These are phyloP conservation scores for Ceratocystis harringtonii DNA, from an alignment of 2,329 filamentous ascomycete species.

Conservation along the genomic window DNA sequence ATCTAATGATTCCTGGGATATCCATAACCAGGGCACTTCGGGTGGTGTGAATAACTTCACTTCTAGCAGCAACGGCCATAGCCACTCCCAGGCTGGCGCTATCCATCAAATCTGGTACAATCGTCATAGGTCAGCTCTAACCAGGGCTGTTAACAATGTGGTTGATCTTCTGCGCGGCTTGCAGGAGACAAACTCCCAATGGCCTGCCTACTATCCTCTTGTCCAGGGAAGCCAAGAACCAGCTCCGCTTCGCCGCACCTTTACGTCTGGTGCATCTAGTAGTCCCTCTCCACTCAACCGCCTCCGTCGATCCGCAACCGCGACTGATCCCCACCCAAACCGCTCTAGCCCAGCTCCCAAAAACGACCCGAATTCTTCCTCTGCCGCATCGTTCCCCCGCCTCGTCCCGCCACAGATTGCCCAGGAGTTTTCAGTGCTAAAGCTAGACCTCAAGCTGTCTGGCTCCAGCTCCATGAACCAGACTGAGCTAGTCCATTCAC, in stretches of 20 bases:
- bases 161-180: conserved; percentile 70
- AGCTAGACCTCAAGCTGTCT: conserved; percentile 73
- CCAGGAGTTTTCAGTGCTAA: conserved; percentile 89
- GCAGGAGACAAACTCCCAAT: conserved; percentile 76
- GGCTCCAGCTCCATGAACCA: conserved; percentile 57
- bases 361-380: conserved; percentile 33
- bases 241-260: conserved; percentile 15
- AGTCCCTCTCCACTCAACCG: conserved; percentile 19
- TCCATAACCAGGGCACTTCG: conserved; percentile 22
- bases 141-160: conserved; percentile 71
- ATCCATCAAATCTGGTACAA: conserved; percentile 93
- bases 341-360: conserved; percentile 38
- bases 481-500: conserved; percentile 78
- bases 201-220: conserved; percentile 91
- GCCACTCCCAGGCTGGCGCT: conserved; percentile 54
- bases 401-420: conserved; percentile 84
- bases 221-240: conserved; percentile 46
- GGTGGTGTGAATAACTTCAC: conserved; percentile 17
- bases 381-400: conserved; percentile 47
- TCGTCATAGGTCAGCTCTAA: conserved; percentile 74
- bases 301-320: conserved; percentile 11
- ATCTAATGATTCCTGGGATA: conserved; percentile 39
- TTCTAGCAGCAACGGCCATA: conserved; percentile 22
- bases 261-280: conserved; percentile 1
- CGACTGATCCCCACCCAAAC: conserved; percentile 53